Conservation (phyloP, 306 rosid species). For the Cucurbita ficifolia region DNA sequence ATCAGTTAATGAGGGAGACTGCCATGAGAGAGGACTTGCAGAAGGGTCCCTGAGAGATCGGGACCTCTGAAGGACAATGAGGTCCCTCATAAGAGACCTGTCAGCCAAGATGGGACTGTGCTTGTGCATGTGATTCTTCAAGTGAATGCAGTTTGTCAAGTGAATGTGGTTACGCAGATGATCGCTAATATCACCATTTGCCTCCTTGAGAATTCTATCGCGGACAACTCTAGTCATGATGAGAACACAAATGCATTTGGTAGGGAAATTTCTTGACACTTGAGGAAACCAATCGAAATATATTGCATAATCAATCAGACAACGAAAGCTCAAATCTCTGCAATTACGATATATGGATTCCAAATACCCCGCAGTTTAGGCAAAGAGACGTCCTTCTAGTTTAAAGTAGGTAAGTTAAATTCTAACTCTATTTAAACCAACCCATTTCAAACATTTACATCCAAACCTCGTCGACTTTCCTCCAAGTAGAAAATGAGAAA, state of each 20-base stretch:
- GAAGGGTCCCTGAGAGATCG: conserved; percentile 94
- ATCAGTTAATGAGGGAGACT: conserved; percentile 70
- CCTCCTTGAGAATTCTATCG: conserved; percentile 85
- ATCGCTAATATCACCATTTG: conserved; percentile 89
- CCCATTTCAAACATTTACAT: neutral
- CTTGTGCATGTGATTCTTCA: conserved; percentile 99
- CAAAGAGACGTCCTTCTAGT: conserved; percentile 11
- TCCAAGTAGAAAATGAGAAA: neutral
- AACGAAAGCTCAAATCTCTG: conserved; percentile 10
- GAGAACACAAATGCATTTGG: conserved; percentile 32
- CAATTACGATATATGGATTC: conserved; percentile 13
- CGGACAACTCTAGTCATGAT: conserved; percentile 94
- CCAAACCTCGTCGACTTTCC: neutral
- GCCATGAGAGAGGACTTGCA: conserved; percentile 94
- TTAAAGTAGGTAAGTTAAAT: neutral
- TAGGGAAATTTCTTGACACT: conserved; percentile 26
- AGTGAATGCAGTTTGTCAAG: conserved; percentile 93
- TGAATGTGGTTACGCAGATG: conserved; percentile 95
- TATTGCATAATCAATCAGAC: conserved; percentile 23
- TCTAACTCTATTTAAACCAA: neutral
- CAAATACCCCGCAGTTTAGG: conserved; percentile 23
- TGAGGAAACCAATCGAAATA: conserved; percentile 22
- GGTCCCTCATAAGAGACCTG: conserved; percentile 87
- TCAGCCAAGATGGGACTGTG: conserved; percentile 82
- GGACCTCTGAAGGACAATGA: conserved; percentile 77